Evolutionary conservation across 2,329 filamentous ascomycete genomes (phyloP).

Genomic region (Aphanocladium album): DNA sequence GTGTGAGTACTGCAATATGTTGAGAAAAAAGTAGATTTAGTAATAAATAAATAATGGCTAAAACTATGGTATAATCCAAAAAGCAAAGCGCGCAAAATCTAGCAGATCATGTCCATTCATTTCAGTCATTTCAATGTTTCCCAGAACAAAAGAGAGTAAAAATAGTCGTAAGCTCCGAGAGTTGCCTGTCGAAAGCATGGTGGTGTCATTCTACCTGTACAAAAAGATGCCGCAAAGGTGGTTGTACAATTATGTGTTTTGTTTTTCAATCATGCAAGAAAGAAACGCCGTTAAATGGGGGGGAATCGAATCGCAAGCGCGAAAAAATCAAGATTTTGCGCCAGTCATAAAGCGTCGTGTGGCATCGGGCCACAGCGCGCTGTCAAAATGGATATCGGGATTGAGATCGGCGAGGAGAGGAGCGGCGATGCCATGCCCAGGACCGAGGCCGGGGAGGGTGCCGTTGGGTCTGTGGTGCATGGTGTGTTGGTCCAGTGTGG

Average conservation of each 20-base stretch:
- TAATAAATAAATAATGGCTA: neutral
- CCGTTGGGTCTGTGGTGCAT: neutral
- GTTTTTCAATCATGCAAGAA: neutral
- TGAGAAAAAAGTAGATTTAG: neutral
- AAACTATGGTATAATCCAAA: neutral
- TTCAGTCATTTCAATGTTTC: neutral
- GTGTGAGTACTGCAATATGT: neutral
- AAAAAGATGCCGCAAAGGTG: neutral
- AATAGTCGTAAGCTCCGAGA: neutral
- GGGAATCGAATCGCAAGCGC: neutral
- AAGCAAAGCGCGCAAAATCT: neutral
- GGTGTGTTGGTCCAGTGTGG: neutral
- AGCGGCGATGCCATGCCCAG: neutral
- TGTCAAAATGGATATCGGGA: conserved; percentile 7
- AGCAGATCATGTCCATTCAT: neutral
- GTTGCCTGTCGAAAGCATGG: neutral
- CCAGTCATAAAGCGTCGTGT: conserved; percentile 7
- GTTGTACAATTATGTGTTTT: conserved; percentile 2
- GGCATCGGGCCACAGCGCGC: conserved; percentile 5
- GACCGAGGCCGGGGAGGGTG: neutral
- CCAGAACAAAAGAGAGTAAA: neutral
- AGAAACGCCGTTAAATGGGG: neutral
- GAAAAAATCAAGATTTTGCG: conserved; percentile 1
- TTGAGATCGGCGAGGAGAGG: neutral
- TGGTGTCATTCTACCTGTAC: conserved; percentile 9